Evolutionary conservation across 1,139 yeast genomes (phyloP), one percentile per base, ranked within the genome.

Genomic region (Candida smagusa): DNA sequence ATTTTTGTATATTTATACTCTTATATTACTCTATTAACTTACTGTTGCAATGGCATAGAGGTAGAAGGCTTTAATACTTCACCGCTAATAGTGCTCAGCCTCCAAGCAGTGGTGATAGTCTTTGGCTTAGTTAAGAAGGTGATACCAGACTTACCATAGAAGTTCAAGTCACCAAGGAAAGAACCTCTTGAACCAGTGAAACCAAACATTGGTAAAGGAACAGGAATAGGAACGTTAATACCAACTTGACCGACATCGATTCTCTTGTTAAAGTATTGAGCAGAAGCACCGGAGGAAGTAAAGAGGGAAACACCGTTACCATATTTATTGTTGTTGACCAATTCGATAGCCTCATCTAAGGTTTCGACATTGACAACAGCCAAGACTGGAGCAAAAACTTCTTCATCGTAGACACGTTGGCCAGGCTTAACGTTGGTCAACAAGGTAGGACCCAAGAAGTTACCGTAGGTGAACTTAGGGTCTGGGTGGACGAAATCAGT

Each of bases 201-300:
- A 5, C 88, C 81, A 59, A 84, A 84, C 86, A 83, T 81, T 45
- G 92, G 90, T 56, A 84, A 66, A 41, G 90, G 90, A 13, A 84
- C 92, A n/a, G 90, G 92, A 47, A 84, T 84, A 22, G 92, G 90
- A 34, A 84, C 88, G 51, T 84, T 84, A 52, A 84, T 74, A 44
- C 92, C 92, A 40, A 84, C 85, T 62, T 84, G 90, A 22, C 92
- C 92, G 42, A 83, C 79, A 43, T 81, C 85, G 44, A 83, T 77
- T 50, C 79, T 74, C 64, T 77, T 80, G 55, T 77, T 81, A 69
- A 83, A 84, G 57, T 78, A 78, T 63, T 81, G 83, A 2, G 86
- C 84, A 16, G 79, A 69, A 19, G 84, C 69, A 12, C 92, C 92
- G 1, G 84, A 77, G 25, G 74, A 66, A 13, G 92, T 84, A 68